These are phyloP conservation scores for Vaccinium macrocarpon DNA, from an alignment of 148 eudicot species.

Conservation along the genomic window DNA sequence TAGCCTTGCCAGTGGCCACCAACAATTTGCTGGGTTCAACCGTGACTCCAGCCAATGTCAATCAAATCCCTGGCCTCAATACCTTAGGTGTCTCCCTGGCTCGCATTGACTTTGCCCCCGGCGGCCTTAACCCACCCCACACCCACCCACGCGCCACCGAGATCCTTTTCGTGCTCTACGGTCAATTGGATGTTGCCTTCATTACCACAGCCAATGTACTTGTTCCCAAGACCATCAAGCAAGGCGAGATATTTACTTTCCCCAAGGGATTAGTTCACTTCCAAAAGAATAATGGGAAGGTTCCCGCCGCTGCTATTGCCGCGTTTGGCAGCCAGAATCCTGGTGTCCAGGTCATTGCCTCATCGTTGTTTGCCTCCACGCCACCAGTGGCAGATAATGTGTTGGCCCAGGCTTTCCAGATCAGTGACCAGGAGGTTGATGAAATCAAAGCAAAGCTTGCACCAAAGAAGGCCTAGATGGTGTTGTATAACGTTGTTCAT, in stretches of 20 bases:
- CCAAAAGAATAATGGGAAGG: too few relatives aligned
- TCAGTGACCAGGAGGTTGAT: neutral
- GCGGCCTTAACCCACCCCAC: neutral
- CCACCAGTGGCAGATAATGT: too few relatives aligned
- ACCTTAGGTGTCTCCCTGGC: neutral
- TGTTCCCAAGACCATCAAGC: too few relatives aligned
- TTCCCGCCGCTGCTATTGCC: too few relatives aligned
- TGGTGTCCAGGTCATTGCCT: too few relatives aligned
- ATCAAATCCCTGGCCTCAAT: neutral
- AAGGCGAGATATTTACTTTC: too few relatives aligned
- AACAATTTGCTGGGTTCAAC: neutral
- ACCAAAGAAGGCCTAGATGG: neutral
- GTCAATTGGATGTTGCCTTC: neutral
- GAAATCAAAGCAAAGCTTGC: neutral
- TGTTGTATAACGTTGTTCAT: too few relatives aligned
- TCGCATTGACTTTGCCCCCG: neutral
- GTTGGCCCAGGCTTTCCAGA: neutral
- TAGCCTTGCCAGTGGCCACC: too few relatives aligned
- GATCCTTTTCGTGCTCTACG: neutral
- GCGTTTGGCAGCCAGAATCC: too few relatives aligned
- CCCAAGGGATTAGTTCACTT: too few relatives aligned
- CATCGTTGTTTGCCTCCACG: too few relatives aligned
- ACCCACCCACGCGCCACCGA: neutral
- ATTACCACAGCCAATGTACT: neutral
- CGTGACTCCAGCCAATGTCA: neutral